These are phyloP conservation scores for Aegilops longissima DNA, from an alignment of 176 grass and related monocot genomes.

Conservation along the genomic window DNA sequence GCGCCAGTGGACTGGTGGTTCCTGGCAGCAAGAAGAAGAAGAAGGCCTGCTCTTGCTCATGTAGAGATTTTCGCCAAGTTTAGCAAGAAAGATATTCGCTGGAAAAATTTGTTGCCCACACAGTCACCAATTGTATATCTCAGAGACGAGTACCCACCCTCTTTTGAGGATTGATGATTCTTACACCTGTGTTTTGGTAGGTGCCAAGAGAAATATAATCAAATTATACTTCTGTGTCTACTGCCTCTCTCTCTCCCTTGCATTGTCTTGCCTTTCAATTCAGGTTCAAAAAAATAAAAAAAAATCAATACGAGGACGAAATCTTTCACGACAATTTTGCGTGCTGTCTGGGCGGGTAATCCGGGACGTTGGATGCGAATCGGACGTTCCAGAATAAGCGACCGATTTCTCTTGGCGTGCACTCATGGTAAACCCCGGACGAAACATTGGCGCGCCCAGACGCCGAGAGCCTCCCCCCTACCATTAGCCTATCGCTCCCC, in stretches of 20 bases:
- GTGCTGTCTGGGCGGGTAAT: background rate
- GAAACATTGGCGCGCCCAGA: background rate
- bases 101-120: constrained; percentile 43
- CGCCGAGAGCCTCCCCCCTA: background rate
- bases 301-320: background rate
- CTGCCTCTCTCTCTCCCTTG: background rate
- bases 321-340: background rate
- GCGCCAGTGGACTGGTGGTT: constrained; percentile 22
- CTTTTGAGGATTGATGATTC: constrained; percentile 25
- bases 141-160: constrained; percentile 13
- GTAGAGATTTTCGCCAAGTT: constrained; percentile 50
- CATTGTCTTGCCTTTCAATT: background rate
- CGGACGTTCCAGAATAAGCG: background rate
- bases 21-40: constrained; percentile 40
- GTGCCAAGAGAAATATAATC: constrained; percentile 51
- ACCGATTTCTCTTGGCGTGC: background rate
- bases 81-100: constrained; percentile 53
- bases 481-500: background rate
- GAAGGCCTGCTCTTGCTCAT: constrained; percentile 40
- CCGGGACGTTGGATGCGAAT: background rate
- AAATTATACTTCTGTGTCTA: constrained; percentile 38
- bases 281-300: too few relatives aligned
- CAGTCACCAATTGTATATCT: constrained; percentile 60
- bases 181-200: constrained; percentile 51
- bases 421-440: background rate